Conservation (phyloP, 1,284 basidiomycete species). For the Pisolithus thermaeus region DNA sequence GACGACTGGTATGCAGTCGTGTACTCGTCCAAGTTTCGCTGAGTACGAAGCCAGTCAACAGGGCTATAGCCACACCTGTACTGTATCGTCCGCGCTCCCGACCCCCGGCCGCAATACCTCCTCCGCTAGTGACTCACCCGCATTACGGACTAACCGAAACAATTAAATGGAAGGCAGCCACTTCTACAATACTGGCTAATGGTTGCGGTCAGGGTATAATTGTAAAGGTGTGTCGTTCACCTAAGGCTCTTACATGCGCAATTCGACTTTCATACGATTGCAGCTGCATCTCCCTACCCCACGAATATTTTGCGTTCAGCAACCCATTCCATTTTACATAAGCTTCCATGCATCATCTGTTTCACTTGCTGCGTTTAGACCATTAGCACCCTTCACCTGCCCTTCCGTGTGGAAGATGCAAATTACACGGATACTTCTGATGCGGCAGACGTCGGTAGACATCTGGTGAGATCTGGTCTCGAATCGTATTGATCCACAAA, state of each 20-base stretch:
- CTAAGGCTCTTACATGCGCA: background rate
- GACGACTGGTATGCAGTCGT: slow-evolving; percentile 37
- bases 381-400: slow-evolving; percentile 44
- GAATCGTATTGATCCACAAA: background rate
- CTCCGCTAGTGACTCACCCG: slow-evolving; percentile 30
- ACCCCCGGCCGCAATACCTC: slow-evolving; percentile 50
- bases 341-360: slow-evolving; percentile 47
- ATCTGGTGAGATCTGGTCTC: slow-evolving; percentile 42
- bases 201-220: slow-evolving; percentile 39
- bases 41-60: slow-evolving; percentile 17
- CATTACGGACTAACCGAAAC: slow-evolving; percentile 35
- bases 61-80: slow-evolving; percentile 55
- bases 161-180: slow-evolving; percentile 48
- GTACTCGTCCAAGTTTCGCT: background rate
- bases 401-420: slow-evolving; percentile 34
- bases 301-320: slow-evolving; percentile 49
- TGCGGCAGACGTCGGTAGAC: slow-evolving; percentile 62
- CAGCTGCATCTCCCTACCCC: slow-evolving; percentile 52
- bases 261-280: background rate
- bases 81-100: slow-evolving; percentile 62
- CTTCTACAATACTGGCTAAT: slow-evolving; percentile 37
- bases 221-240: slow-evolving; percentile 29
- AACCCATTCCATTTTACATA: slow-evolving; percentile 63
- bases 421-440: slow-evolving; percentile 51
- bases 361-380: slow-evolving; percentile 55